Conservation (phyloP, 208 protist genomes). For the Angomonas ambiguus region DNA sequence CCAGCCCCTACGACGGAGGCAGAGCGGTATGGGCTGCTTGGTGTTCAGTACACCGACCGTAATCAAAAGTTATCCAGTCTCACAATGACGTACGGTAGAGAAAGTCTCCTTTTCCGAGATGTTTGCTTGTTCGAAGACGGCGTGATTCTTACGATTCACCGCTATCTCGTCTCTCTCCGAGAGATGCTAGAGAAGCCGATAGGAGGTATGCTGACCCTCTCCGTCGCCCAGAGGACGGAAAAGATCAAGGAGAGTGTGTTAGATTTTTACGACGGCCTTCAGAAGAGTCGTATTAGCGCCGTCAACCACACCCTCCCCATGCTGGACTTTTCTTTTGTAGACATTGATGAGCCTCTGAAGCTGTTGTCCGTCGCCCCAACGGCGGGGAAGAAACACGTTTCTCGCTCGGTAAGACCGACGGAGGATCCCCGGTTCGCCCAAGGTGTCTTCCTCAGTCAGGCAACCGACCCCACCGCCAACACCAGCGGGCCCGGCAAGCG, state of each 20-base stretch:
- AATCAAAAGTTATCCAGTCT: slow-evolving; percentile 78
- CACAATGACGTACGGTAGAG: slow-evolving; percentile 57
- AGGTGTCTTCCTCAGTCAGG: slow-evolving; percentile 65
- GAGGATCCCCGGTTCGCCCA: slow-evolving; percentile 53
- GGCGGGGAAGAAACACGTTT: slow-evolving; percentile 39
- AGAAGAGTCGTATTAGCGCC: slow-evolving; percentile 35
- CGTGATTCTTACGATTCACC: slow-evolving; percentile 70
- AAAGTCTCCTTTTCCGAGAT: slow-evolving; percentile 66
- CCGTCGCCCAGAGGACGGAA: slow-evolving; percentile 19
- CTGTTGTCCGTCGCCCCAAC: slow-evolving; percentile 41
- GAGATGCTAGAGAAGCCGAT: slow-evolving; percentile 47
- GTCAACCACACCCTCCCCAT: slow-evolving; percentile 28
- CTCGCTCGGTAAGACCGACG: slow-evolving; percentile 20
- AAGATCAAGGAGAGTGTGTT: slow-evolving; percentile 28
- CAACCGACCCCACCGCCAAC: slow-evolving; percentile 50
- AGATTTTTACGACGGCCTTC: slow-evolving; percentile 38
- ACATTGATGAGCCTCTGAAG: slow-evolving; percentile 26
- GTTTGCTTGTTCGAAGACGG: slow-evolving; percentile 78
- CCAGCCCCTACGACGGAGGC: slow-evolving; percentile 35
- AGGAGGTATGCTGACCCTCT: neutral
- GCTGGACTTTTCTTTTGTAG: slow-evolving; percentile 57
- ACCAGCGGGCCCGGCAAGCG: slow-evolving; percentile 16
- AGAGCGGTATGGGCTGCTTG: slow-evolving; percentile 53
- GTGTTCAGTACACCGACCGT: slow-evolving; percentile 68
- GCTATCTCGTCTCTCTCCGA: slow-evolving; percentile 50